A percentile compares a stretch with the other conserved stretches of the same genome.
Evolutionary conservation across 805 yeast genomes (phyloP).

Genomic region (Wickerhamiella occidentalis): DNA sequence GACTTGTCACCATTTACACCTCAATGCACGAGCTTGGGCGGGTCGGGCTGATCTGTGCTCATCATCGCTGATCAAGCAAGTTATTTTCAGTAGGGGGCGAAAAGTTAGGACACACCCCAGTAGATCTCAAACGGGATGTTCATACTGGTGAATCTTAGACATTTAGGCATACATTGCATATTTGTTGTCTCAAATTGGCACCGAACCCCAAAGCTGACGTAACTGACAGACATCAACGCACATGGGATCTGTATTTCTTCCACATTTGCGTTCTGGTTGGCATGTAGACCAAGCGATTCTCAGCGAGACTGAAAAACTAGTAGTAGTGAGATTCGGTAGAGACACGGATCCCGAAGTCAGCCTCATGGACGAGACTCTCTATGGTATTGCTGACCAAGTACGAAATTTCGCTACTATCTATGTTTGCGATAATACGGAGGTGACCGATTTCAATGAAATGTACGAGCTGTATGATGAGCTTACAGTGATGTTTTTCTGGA

Average conservation of each 20-base stretch:
- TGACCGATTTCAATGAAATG: slow-evolving; percentile 83
- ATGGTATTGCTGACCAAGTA: slow-evolving; percentile 66
- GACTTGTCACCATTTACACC: neutral
- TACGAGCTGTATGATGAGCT: slow-evolving; percentile 83
- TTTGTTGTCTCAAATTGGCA: neutral
- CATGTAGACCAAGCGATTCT: slow-evolving; percentile 96
- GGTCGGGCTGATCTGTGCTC: neutral
- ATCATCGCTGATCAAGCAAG: neutral
- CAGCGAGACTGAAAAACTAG: slow-evolving; percentile 74
- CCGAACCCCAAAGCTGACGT: neutral
- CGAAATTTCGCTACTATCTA: slow-evolving; percentile 81
- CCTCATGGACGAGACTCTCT: slow-evolving; percentile 81
- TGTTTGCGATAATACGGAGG: slow-evolving; percentile 77
- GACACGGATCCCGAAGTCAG: slow-evolving; percentile 66
- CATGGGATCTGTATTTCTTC: slow-evolving; percentile 75
- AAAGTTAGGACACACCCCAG: too few relatives aligned
- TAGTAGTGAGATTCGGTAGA: slow-evolving; percentile 78
- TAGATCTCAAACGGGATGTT: neutral
- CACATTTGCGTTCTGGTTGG: slow-evolving; percentile 79
- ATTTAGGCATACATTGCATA: neutral
- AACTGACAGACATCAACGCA: neutral
- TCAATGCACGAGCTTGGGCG: neutral
- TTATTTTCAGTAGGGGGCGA: too few relatives aligned
- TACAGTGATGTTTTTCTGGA: slow-evolving; percentile 84
- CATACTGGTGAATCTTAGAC: neutral